phyloP scores from a whole-genome alignment of 345 rosid genomes.

The Rubroshorea leprosula region DNA sequence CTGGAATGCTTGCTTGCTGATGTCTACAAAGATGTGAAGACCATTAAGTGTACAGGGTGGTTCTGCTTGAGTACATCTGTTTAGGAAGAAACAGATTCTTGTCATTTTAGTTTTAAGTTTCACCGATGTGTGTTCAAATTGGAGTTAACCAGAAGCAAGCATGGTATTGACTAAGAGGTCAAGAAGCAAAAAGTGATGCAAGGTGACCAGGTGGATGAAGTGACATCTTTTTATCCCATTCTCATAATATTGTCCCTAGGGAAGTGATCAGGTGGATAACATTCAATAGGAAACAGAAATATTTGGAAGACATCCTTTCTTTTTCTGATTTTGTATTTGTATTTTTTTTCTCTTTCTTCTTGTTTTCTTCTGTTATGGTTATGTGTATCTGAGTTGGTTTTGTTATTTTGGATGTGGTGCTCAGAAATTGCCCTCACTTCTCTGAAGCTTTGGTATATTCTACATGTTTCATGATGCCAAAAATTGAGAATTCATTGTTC shows the following conservation, averaged over 20 bases:
- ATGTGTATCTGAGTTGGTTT: background rate
- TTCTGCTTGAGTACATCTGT: slow-evolving; percentile 13
- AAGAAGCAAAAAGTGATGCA: slow-evolving; percentile 20
- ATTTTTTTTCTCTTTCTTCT: background rate
- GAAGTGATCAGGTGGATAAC: slow-evolving; percentile 10
- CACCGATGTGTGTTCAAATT: slow-evolving; percentile 11
- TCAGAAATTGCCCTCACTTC: too few relatives aligned
- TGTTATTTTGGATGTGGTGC: too few relatives aligned
- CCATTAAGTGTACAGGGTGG: slow-evolving; percentile 4
- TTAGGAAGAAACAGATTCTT: slow-evolving; percentile 13
- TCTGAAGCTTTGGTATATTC: too few relatives aligned
- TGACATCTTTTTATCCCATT: slow-evolving; percentile 17
- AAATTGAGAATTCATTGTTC: too few relatives aligned
- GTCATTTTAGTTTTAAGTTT: slow-evolving; percentile 14
- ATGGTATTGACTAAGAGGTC: slow-evolving; percentile 12
- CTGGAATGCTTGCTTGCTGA: slow-evolving; percentile 18
- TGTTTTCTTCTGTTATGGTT: background rate
- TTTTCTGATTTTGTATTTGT: slow-evolving; percentile 2
- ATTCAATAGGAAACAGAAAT: too few relatives aligned
- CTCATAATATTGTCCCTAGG: slow-evolving; percentile 10
- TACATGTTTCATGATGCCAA: too few relatives aligned
- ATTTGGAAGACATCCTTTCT: slow-evolving; percentile 1
- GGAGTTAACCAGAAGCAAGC: slow-evolving; percentile 15
- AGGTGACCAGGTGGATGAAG: slow-evolving; percentile 35
- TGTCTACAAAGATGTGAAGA: slow-evolving; percentile 12